Percentiles rank a stretch among this genome's conserved stretches.
Evolutionary conservation across 495 filamentous ascomycete species (phyloP).

Genomic region (Penicillium paradoxum): DNA sequence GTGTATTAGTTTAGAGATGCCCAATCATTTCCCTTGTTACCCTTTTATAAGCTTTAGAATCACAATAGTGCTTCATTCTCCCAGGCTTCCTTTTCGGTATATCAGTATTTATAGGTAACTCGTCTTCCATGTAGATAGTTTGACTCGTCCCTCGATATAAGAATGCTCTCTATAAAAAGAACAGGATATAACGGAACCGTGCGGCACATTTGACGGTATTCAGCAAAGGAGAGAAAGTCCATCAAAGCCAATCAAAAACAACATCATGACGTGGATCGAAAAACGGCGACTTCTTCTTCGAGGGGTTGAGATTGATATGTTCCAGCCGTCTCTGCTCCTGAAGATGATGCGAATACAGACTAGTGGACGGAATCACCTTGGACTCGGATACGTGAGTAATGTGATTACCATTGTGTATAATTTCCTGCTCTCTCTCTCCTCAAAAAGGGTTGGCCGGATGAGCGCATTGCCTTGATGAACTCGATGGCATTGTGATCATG

Average conservation of each 20-base stretch:
- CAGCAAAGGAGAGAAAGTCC: background rate
- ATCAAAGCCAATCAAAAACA: background rate
- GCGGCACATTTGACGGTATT: background rate
- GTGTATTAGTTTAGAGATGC: too few species aligned
- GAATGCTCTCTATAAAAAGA: too few species aligned
- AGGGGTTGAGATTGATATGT: background rate
- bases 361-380: background rate
- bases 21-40: too few species aligned
- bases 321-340: background rate
- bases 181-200: background rate
- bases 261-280: background rate
- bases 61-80: too few species aligned
- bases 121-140: too few species aligned
- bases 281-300: background rate
- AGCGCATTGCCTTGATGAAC: background rate
- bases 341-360: background rate
- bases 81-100: too few species aligned
- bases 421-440: background rate
- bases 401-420: background rate
- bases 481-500: too few species aligned
- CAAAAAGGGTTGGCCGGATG: background rate
- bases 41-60: too few species aligned
- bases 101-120: too few species aligned
- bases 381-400: background rate
- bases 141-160: too few species aligned